Conservation (phyloP, 345 rosid species). For the Citrus medica region DNA sequence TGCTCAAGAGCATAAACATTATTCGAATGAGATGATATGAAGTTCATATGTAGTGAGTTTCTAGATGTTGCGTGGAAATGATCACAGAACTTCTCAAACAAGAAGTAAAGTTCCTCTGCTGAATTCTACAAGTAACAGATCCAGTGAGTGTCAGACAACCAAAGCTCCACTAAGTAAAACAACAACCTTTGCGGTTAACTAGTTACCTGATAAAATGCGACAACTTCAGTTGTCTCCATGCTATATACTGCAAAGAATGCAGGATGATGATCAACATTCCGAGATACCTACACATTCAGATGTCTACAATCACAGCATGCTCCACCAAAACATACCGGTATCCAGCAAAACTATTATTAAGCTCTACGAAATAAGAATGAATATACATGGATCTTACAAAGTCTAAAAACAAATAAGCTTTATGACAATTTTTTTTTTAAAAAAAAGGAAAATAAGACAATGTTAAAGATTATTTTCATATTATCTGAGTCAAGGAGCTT, state of each 20-base stretch:
- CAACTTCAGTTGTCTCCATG: slow-evolving; percentile 95
- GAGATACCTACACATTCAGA: slow-evolving; percentile 48
- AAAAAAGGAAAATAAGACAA: too few relatives aligned
- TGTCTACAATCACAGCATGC: slow-evolving; percentile 6
- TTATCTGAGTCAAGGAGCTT: neutral
- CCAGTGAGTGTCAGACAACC: slow-evolving; percentile 8
- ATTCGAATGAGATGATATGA: slow-evolving; percentile 86
- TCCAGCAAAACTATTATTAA: neutral
- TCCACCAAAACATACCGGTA: neutral
- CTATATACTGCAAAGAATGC: slow-evolving; percentile 93
- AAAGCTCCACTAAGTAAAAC: neutral
- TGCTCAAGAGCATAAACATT: slow-evolving; percentile 75
- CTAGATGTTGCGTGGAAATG: slow-evolving; percentile 71
- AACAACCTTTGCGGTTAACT: neutral
- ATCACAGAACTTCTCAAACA: slow-evolving; percentile 82
- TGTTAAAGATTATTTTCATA: too few relatives aligned
- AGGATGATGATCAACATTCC: slow-evolving; percentile 68
- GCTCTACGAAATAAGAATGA: neutral
- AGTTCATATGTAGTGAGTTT: slow-evolving; percentile 61
- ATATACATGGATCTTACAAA: neutral
- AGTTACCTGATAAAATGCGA: slow-evolving; percentile 88
- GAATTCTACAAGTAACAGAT: slow-evolving; percentile 62
- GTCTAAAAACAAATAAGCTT: neutral
- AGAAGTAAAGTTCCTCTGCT: slow-evolving; percentile 73
- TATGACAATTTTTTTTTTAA: too few relatives aligned